These are phyloP conservation scores for Cymbopogon flexuosus DNA, from an alignment of 202 grass and related monocot genomes.

Conservation along the genomic window DNA sequence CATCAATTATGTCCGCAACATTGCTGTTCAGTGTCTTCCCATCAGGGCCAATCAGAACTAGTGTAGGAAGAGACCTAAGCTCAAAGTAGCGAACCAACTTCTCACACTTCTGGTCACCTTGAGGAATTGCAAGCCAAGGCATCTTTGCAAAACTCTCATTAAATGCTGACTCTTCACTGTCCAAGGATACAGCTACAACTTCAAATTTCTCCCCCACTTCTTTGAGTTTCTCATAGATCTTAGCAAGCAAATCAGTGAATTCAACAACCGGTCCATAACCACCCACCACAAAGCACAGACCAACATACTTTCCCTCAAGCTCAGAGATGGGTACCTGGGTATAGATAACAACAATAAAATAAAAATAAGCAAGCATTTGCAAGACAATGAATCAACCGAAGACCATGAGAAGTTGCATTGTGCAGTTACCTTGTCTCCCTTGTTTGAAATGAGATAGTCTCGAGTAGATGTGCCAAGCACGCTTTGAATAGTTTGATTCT, in stretches of 20 bases:
- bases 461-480: constrained; percentile 43
- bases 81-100: constrained; percentile 70
- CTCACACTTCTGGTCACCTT: constrained; percentile 49
- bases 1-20: constrained; percentile 53
- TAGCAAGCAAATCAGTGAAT: constrained; percentile 52
- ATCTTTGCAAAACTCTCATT: constrained; percentile 45
- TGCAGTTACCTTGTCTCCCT: constrained; percentile 60
- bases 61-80: constrained; percentile 52
- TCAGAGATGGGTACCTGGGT: constrained; percentile 66
- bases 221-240: constrained; percentile 71
- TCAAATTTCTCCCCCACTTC: constrained; percentile 69
- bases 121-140: constrained; percentile 81
- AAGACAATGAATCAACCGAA: not conserved
- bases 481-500: constrained; percentile 65
- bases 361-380: constrained; percentile 23
- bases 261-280: constrained; percentile 24
- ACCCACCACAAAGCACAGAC: constrained; percentile 47
- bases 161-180: constrained; percentile 43
- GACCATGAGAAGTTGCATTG: not conserved
- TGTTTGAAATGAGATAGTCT: constrained; percentile 63
- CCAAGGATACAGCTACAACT: constrained; percentile 56
- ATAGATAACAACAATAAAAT: constrained; percentile 1
- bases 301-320: constrained; percentile 70
- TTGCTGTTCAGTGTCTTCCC: constrained; percentile 67
- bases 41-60: constrained; percentile 72